Conservation (phyloP, 169 alveolate genomes). For the Cystoisospora suis region DNA sequence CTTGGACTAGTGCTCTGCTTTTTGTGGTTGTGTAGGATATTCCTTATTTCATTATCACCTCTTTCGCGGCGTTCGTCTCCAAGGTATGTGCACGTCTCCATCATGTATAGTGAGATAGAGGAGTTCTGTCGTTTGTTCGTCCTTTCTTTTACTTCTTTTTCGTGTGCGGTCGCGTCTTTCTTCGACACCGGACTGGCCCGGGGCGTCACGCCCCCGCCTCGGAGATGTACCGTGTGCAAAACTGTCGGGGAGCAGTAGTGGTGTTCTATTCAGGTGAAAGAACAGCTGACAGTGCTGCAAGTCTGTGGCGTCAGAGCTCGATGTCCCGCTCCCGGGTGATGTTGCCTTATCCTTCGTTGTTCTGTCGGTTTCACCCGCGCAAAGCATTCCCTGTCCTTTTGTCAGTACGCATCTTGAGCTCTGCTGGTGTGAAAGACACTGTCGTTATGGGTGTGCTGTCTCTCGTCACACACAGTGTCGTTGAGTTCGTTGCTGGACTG, state of each 20-base stretch:
- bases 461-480: neutral
- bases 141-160: neutral
- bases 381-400: no score
- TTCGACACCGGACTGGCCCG: no score
- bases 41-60: conserved; percentile 4
- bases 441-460: neutral
- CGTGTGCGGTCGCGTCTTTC: neutral
- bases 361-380: no score
- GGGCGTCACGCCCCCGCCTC: no score
- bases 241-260: no score
- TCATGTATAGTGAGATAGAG: neutral
- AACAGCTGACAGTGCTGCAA: no score
- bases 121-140: neutral
- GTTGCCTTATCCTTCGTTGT: no score
- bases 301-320: no score
- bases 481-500: neutral
- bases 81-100: conserved; percentile 11
- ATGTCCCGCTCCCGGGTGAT: no score
- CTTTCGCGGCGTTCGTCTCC: conserved; percentile 35
- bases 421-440: conserved; percentile 1
- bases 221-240: no score
- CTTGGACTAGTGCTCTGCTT: neutral
- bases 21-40: conserved; percentile 41
- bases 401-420: no score
- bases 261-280: no score